Base-by-base conservation (phyloP, 345 rosid genomes). In the Tarenaya hassleriana region DNA sequence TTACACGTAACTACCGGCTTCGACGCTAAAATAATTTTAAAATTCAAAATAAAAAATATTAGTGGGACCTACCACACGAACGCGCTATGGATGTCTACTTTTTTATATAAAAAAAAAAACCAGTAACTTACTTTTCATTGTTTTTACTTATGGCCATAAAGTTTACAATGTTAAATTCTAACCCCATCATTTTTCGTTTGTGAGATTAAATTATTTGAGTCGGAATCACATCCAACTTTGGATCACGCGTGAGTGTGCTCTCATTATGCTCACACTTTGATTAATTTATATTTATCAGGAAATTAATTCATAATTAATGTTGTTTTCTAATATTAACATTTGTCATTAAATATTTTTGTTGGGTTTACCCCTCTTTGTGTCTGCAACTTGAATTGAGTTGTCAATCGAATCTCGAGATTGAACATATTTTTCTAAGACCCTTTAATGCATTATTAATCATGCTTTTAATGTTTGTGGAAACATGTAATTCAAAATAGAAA, bases 1-100 rank as follows among this genome's bases (percentile, higher is more conserved):
- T 52, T 35, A 34, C 56, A 66, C 64, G 70, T 63, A 59, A 55
- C 55, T 41, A 63, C 55, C 18, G 50, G 7, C 56, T 56, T 48
- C 29, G 46, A 55, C 37, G 52, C 16, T 4, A 33, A 50, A 19
- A 34, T 12, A 16, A 27, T 38, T 20, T 40, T 7, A 19, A 54
- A 38, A 58, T n/a, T n/a, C n/a, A n/a, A 53, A 44, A 15, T 34
- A 4, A 27, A 41, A 42, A n/a, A 32, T 12, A n/a, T n/a, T n/a
- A n/a, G 1, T 52, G 69, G 77, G 84, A 58, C 62, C 76, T 75
- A 58, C 86, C 87, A 75, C 95, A 82, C 83, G 95, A 63, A 45
- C 61, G 76, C 65, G 24, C 46, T 17, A 41, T 52, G 70, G 80
- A 76, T 34, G n/a, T 9, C 11, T 55, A 20, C 47, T 16, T 24